These are phyloP conservation scores for Gypsophila paniculata DNA, from an alignment of 179 eudicot genomes.

Conservation along the genomic window DNA sequence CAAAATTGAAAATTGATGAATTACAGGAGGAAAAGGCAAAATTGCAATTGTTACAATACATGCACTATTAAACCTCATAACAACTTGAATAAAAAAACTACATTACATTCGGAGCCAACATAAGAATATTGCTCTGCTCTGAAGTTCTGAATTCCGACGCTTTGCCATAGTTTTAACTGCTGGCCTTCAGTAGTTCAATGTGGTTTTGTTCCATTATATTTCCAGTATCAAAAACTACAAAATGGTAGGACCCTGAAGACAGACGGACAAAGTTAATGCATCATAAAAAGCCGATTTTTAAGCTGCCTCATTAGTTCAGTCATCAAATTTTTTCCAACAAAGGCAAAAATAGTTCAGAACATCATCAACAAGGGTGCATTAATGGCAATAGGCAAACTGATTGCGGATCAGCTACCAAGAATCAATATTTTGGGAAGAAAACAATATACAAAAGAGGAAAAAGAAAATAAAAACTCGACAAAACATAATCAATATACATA, in stretches of 20 bases:
- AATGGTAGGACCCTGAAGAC: no score
- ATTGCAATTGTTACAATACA: constrained; percentile 6
- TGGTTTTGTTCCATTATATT: neutral
- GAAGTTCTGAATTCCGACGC: neutral
- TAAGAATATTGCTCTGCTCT: neutral
- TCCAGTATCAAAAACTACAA: neutral
- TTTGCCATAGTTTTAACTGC: neutral
- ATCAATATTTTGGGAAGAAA: neutral
- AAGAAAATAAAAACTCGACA: no score
- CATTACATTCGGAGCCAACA: neutral
- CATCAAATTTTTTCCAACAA: no score
- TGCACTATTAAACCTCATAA: neutral
- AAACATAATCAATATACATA: neutral
- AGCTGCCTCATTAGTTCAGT: no score
- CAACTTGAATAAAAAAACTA: neutral
- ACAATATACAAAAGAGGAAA: no score
- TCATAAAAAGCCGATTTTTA: neutral
- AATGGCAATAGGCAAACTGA: no score
- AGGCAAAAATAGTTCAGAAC: no score
- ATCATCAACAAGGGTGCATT: no score
- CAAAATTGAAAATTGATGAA: constrained; percentile 7
- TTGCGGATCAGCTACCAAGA: no score
- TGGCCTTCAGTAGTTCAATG: neutral
- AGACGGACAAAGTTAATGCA: neutral
- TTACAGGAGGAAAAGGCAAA: neutral